Evolutionary conservation across 371 early-diverging fungal genomes (phyloP), one percentile per base, ranked within the genome.

Genomic region (Funneliformis caledonium): DNA sequence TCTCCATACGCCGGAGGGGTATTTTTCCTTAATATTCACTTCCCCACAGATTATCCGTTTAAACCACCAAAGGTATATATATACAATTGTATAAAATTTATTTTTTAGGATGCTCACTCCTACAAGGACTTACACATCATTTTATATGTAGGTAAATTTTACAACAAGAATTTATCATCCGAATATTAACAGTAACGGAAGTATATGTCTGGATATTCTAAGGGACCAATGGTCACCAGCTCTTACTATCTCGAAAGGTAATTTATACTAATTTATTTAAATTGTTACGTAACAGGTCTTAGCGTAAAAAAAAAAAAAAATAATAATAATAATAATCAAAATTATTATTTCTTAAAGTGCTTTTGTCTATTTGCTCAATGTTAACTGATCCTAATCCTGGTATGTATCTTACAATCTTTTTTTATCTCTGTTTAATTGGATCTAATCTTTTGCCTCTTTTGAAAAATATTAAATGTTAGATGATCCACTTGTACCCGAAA

Each of bases 11-110:
- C 91, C 83, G 90, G 91, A 79, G 99, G 99, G 83, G 96, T 97
- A 70, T 99, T 99, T 89, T 98, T 99, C 91, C 91, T 99, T 80
- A 90, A 94, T 72, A 99, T 99, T 86, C 96, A 96, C 85, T 96
- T 98, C 81, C 96, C 98, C 26, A 86, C 88, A 68, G 96, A 96
- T 52, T 98, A 98, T 85, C 98, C 98, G 14, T 98, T 97, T 88
- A 94, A 93, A 85, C 95, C 97, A 6, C 98, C 98, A 81, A 93
- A 93, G 86, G 90, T 91, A 77, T 56, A 22, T 50, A 48, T 33
- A 42, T 78, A n/a, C 47, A 37, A 1, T 78, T 47, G 81, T 37
- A 12, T 50, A 43, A 59, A 26, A 26, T 26, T n/a, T 84, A 43
- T 52, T 69, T 59, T 22, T 81, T 16, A 19, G 52, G 14, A 19